Conservation (phyloP, 768 basidiomycete species). For the Terana coerulea region DNA sequence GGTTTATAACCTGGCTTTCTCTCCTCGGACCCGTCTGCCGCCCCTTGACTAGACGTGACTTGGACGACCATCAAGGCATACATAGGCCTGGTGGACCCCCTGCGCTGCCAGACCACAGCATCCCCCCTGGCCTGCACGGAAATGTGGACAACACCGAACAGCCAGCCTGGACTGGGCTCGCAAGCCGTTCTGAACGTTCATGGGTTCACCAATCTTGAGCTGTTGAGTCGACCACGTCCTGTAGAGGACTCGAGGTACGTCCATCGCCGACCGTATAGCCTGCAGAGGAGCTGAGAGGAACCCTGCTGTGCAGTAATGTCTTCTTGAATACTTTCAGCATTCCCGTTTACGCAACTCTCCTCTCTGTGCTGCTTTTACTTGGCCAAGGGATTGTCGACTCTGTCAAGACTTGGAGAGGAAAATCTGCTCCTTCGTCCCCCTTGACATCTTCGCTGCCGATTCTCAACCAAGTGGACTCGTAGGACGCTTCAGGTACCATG, state of each 20-base stretch:
- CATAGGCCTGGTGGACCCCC: background rate
- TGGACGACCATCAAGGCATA: background rate
- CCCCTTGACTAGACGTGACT: conserved; percentile 2
- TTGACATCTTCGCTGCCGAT: too few relatives aligned
- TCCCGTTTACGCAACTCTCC: conserved; percentile 9
- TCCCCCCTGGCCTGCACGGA: background rate
- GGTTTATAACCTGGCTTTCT: too few relatives aligned
- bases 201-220: background rate
- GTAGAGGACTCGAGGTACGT: conserved; percentile 1
- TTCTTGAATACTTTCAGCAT: conserved; percentile 5
- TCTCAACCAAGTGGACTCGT: too few relatives aligned
- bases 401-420: background rate
- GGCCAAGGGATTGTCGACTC: background rate
- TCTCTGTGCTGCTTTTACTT: conserved; percentile 3
- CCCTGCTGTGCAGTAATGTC: background rate
- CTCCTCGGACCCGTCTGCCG: conserved; percentile 1
- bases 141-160: conserved; percentile 2
- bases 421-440: too few relatives aligned
- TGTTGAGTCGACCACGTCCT: background rate
- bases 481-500: conserved; percentile 21
- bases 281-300: background rate
- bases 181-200: conserved; percentile 6
- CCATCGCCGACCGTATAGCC: background rate
- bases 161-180: background rate
- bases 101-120: too few relatives aligned